Evolutionary conservation across 116 monocot species (phyloP), one percentile per base, ranked within the genome.

Genomic region (Thalassia testudinum): DNA sequence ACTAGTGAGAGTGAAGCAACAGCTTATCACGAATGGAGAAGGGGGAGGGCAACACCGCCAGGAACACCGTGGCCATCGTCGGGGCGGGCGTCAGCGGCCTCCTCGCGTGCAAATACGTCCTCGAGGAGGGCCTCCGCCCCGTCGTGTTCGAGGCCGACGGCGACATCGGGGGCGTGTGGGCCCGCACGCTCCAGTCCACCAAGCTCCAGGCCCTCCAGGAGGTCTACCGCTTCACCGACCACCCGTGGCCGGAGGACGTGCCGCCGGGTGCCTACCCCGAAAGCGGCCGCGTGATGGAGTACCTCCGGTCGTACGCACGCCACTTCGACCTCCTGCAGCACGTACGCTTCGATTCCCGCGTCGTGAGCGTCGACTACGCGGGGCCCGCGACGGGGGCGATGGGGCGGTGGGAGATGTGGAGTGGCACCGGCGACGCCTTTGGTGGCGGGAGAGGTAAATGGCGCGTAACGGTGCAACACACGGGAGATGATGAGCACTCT

Each of bases 1-100:
- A n/a, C n/a, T n/a, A n/a, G n/a, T n/a, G n/a, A n/a, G n/a, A n/a
- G n/a, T n/a, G n/a, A n/a, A n/a, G n/a, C n/a, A n/a, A n/a, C n/a
- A n/a, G n/a, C n/a, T n/a, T n/a, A n/a, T n/a, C n/a, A n/a, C n/a
- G n/a, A n/a, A n/a, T n/a, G n/a, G n/a, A n/a, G n/a, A n/a, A n/a
- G n/a, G n/a, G n/a, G 30, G 30, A 34, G 30, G 6, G 10, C 6
- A 34, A 3, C 30, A 10, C 30, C 10, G 30, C 6, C 30, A 45
- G n/a, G 56, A 74, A 65, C 49, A 68, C 29, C 30, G 68, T 75
- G 27, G 61, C 53, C 56, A 65, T 80, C 12, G 44, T 72, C 18
- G 72, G 88, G 0, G 88, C 88, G 3, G 88, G 88, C 38, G 27
- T 83, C 22, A 83, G 83, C 37, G 88, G 88, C 47, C 66, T 88